These are phyloP conservation scores for Geotrichum siamense DNA, from an alignment of 1,139 yeast species.

Conservation along the genomic window DNA sequence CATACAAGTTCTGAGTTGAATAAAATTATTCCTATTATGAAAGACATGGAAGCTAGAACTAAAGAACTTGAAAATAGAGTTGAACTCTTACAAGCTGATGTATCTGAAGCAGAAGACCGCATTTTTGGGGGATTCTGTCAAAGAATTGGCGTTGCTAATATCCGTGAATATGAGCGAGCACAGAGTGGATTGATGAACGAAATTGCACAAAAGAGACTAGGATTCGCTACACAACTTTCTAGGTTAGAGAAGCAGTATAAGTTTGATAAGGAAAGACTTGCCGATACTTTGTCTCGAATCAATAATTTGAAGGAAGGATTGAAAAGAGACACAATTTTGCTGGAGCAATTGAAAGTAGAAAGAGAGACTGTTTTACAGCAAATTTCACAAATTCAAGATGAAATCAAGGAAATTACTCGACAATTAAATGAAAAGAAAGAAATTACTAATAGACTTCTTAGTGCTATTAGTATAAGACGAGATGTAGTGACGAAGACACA, in stretches of 20 bases:
- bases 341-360: conserved; percentile 21
- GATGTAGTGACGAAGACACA: conserved; percentile 15
- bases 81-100: conserved; percentile 26
- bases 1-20: conserved; percentile 38
- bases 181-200: conserved; percentile 58
- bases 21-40: conserved; percentile 19
- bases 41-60: conserved; percentile 21
- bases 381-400: conserved; percentile 24
- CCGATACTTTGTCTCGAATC: conserved; percentile 45
- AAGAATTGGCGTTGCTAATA: conserved; percentile 45
- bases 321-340: conserved; percentile 26
- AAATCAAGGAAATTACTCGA: conserved; percentile 30
- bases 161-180: conserved; percentile 53
- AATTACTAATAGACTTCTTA: conserved; percentile 18
- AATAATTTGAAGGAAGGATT: conserved; percentile 37
- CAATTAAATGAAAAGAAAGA: conserved; percentile 34
- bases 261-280: conserved; percentile 55
- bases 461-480: conserved; percentile 9
- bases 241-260: conserved; percentile 52
- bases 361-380: conserved; percentile 9
- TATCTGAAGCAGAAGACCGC: conserved; percentile 24
- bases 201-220: conserved; percentile 57
- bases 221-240: conserved; percentile 54
- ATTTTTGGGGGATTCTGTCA: conserved; percentile 52
- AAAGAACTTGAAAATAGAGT: conserved; percentile 28